A percentile compares a stretch with the other conserved stretches of the same genome.
These are phyloP conservation scores for Bonnemaisonia californica DNA, from an alignment of 31 red algal species.

Conservation along the genomic window DNA sequence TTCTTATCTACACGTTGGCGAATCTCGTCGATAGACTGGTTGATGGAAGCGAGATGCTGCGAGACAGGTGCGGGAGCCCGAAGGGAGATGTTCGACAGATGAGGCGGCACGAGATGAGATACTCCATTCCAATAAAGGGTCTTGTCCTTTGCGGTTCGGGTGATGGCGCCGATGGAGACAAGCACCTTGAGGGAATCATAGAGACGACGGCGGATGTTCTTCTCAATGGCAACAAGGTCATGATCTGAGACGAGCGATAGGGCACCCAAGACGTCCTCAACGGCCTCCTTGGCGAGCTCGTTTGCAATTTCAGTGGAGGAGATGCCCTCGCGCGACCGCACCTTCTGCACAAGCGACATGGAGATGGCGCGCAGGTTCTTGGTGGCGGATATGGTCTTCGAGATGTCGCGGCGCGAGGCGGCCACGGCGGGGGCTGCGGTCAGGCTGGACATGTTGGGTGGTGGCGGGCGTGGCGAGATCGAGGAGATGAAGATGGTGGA, in stretches of 20 bases:
- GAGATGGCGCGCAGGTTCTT: conserved; percentile 64
- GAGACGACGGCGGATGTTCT: conserved; percentile 60
- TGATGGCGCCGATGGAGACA: conserved; percentile 50
- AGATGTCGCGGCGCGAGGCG: conserved; percentile 24
- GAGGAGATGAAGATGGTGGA: no score
- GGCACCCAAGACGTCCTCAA: conserved; percentile 17
- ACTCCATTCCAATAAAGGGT: conserved; percentile 44
- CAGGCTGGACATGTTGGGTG: no score
- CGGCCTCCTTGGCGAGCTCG: conserved; percentile 37
- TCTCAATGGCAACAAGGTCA: conserved; percentile 46
- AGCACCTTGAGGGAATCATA: conserved; percentile 72
- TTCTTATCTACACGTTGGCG: conserved; percentile 18
- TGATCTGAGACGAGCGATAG: not conserved
- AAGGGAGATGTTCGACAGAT: not conserved
- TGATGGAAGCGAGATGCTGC: not conserved
- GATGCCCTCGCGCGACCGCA: conserved; percentile 2
- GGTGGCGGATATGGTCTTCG: conserved; percentile 27
- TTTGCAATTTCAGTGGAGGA: conserved; percentile 35
- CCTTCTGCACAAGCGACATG: conserved; percentile 24
- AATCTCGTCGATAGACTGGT: not conserved
- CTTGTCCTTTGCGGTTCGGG: conserved; percentile 28
- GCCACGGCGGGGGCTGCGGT: not conserved
- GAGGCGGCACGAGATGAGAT: conserved; percentile 24
- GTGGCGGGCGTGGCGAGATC: no score
- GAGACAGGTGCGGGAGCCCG: not conserved